Percentiles rank a stretch among this genome's conserved stretches.
These are phyloP conservation scores for Aspergillus sclerotialis DNA, from an alignment of 2,329 filamentous ascomycete species.

Conservation along the genomic window DNA sequence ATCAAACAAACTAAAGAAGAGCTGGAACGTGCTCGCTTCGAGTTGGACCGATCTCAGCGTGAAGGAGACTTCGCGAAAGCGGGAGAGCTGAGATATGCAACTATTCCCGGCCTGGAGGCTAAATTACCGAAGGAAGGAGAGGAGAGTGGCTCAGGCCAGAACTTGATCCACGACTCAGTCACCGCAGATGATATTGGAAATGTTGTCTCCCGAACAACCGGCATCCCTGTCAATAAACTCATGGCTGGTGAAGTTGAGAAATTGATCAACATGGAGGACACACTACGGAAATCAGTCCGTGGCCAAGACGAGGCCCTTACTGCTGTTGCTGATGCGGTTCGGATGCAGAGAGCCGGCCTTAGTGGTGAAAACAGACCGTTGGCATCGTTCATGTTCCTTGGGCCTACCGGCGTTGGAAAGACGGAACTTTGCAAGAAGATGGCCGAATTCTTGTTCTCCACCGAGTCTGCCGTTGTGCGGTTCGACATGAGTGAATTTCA, in stretches of 20 bases:
- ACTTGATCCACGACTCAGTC: conserved; percentile 85
- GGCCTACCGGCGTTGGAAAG: conserved; percentile 93
- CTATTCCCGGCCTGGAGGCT: conserved; percentile 72
- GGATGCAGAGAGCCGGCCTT: conserved; percentile 85
- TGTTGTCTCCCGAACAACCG: conserved; percentile 85
- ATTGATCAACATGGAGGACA: conserved; percentile 91
- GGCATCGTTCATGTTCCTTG: conserved; percentile 95
- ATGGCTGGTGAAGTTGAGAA: conserved; percentile 93
- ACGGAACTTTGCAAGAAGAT: conserved; percentile 97
- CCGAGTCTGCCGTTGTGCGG: conserved; percentile 79
- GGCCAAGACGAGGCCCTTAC: conserved; percentile 92
- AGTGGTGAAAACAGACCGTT: conserved; percentile 86
- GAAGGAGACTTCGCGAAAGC: conserved; percentile 83
- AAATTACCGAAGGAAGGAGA: conserved; percentile 69
- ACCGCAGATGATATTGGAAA: conserved; percentile 88
- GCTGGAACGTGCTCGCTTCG: conserved; percentile 76
- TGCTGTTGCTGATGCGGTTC: conserved; percentile 85
- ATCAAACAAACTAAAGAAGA: conserved; percentile 84
- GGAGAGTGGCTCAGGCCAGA: conserved; percentile 41
- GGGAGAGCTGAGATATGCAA: conserved; percentile 83
- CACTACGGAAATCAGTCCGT: conserved; percentile 71
- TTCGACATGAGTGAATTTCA: conserved; percentile 99
- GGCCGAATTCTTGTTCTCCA: conserved; percentile 86
- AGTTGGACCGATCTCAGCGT: conserved; percentile 80
- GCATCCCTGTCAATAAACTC: conserved; percentile 86